A percentile compares a stretch with the other conserved stretches of the same genome.
Conservation (phyloP, 2,329 filamentous ascomycete genomes). For the Colletotrichum echinochloae region DNA sequence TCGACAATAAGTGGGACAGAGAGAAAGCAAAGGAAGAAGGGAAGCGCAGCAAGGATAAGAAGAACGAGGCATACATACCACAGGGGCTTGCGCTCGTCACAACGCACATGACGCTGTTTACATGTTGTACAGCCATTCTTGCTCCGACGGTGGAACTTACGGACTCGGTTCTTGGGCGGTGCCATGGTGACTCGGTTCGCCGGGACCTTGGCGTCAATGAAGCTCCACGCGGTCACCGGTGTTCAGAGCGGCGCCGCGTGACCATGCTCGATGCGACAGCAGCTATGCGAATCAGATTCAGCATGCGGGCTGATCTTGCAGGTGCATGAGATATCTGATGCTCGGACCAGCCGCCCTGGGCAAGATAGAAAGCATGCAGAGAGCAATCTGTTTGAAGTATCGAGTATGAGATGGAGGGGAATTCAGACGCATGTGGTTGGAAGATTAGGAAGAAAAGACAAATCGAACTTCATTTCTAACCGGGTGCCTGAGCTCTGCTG, state of each 20-base stretch:
- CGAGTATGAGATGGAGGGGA: neutral
- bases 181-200: conserved; percentile 45
- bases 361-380: conserved; percentile 2
- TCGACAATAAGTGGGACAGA: neutral
- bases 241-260: conserved; percentile 28
- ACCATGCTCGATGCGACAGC: conserved; percentile 35
- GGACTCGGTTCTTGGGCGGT: conserved; percentile 52
- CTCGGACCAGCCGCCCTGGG: conserved; percentile 5
- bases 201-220: conserved; percentile 22
- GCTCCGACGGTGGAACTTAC: conserved; percentile 53
- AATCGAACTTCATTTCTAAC: conserved; percentile 7
- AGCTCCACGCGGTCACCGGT: conserved; percentile 35
- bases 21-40: neutral
- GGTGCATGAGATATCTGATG: conserved; percentile 27
- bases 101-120: conserved; percentile 59
- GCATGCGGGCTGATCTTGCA: conserved; percentile 24
- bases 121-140: conserved; percentile 52
- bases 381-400: neutral
- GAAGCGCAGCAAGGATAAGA: no score
- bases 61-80: conserved; percentile 55
- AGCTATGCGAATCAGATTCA: conserved; percentile 18
- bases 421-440: neutral
- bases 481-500: conserved; percentile 2
- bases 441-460: neutral
- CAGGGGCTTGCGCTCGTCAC: conserved; percentile 59